Evolutionary conservation across 2,329 filamentous ascomycete genomes (phyloP).

Genomic region (Epichloe baconii): DNA sequence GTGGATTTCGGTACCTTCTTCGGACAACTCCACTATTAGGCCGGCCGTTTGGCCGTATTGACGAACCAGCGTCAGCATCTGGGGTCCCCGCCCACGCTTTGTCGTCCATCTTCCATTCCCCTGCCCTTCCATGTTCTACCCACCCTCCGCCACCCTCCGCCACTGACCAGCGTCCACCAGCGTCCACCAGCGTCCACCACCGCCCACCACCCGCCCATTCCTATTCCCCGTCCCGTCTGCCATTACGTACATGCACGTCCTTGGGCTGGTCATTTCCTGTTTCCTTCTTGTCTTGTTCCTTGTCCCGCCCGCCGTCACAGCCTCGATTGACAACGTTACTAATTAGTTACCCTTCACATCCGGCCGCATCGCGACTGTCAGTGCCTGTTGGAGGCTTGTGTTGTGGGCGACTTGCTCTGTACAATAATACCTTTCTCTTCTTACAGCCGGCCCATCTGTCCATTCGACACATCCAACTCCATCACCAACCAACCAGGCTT

Average conservation of each 20-base stretch:
- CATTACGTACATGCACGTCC: background rate
- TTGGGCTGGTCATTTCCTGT: background rate
- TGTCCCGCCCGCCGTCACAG: background rate
- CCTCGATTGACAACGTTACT: background rate
- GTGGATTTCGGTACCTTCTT: conserved; percentile 7
- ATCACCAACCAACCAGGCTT: background rate
- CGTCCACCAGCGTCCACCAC: too few species aligned
- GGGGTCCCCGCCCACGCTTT: conserved; percentile 1
- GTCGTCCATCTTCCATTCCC: conserved; percentile 8
- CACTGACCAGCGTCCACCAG: too few species aligned
- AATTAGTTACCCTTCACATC: background rate
- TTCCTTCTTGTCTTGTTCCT: background rate
- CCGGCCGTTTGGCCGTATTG: conserved; percentile 42
- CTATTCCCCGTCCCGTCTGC: background rate
- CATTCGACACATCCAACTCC: background rate
- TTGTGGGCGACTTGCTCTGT: background rate
- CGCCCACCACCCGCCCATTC: background rate
- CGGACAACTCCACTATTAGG: conserved; percentile 39
- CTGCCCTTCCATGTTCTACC: conserved; percentile 9
- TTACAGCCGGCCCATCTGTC: background rate
- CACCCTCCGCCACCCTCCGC: background rate
- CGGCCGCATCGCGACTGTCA: background rate
- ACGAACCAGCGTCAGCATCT: conserved; percentile 20
- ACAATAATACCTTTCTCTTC: background rate
- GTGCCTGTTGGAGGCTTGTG: background rate